Percentiles rank a stretch among this genome's conserved stretches.
phyloP scores from a whole-genome alignment of 441 rosid genomes.

The Adansonia madagascariensis region DNA sequence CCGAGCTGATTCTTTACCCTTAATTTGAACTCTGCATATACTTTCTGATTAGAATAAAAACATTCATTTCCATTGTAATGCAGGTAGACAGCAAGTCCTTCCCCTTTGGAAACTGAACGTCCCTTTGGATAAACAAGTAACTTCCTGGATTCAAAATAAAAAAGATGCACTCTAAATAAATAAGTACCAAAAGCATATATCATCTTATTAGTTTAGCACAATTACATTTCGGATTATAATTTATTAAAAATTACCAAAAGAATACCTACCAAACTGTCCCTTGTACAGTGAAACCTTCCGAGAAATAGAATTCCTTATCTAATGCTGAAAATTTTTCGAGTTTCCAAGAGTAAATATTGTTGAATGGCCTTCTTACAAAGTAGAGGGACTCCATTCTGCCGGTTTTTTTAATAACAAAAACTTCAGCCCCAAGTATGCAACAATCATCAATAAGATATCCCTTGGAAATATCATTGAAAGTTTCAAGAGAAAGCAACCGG shows the following conservation, averaged over 20 bases:
- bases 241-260: neutral
- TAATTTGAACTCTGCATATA: conserved; percentile 13
- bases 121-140: neutral
- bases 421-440: conserved; percentile 41
- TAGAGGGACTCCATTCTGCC: conserved; percentile 30
- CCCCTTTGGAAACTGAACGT: neutral
- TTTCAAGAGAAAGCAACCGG: conserved; percentile 25
- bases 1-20: conserved; percentile 6
- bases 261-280: conserved; percentile 23
- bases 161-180: neutral
- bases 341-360: neutral
- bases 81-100: neutral
- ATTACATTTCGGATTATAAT: neutral
- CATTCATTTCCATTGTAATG: neutral
- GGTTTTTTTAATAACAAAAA: conserved; percentile 26
- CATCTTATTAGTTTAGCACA: neutral
- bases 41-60: neutral
- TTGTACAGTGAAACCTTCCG: neutral
- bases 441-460: conserved; percentile 40
- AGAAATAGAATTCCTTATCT: neutral
- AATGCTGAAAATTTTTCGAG: conserved; percentile 3
- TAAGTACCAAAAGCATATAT: neutral
- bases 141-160: conserved; percentile 6
- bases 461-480: conserved; percentile 28
- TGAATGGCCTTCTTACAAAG: conserved; percentile 18